These are phyloP conservation scores for Malassezia globosa DNA, from an alignment of 1,284 basidiomycete species.

Conservation along the genomic window DNA sequence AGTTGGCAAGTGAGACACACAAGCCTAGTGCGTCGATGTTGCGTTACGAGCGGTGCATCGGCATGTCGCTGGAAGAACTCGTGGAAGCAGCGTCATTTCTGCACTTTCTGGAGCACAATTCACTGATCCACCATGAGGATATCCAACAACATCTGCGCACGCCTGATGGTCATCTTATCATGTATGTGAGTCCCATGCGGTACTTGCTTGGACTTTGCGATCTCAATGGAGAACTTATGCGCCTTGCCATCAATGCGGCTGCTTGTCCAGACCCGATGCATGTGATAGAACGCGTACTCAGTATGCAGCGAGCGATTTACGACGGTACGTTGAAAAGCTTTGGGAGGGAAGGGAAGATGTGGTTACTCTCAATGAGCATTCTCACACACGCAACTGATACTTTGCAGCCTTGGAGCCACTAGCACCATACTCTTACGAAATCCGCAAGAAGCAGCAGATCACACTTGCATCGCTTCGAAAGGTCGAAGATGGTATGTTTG, in stretches of 20 bases:
- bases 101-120: slow-evolving; percentile 66
- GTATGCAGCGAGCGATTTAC: slow-evolving; percentile 25
- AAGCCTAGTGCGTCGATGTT: slow-evolving; percentile 12
- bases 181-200: slow-evolving; percentile 56
- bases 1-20: slow-evolving; percentile 5
- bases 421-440: slow-evolving; percentile 59
- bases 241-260: slow-evolving; percentile 58
- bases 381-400: neutral
- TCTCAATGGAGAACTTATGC: slow-evolving; percentile 93
- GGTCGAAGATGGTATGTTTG: slow-evolving; percentile 74
- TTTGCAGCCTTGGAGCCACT: slow-evolving; percentile 65
- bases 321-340: slow-evolving; percentile 6
- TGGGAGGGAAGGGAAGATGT: no score
- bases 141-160: slow-evolving; percentile 52
- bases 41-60: slow-evolving; percentile 33
- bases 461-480: slow-evolving; percentile 76
- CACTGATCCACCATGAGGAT: slow-evolving; percentile 60
- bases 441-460: slow-evolving; percentile 76
- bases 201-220: slow-evolving; percentile 87
- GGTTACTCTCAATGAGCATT: no score
- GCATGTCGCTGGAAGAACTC: slow-evolving; percentile 48
- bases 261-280: slow-evolving; percentile 19
- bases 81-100: slow-evolving; percentile 75
- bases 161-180: neutral
- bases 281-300: slow-evolving; percentile 25